A percentile compares a stretch with the other conserved stretches of the same genome.
Conservation (phyloP, 192 early-diverging fungal genomes). For the Coemansia brasiliensis region DNA sequence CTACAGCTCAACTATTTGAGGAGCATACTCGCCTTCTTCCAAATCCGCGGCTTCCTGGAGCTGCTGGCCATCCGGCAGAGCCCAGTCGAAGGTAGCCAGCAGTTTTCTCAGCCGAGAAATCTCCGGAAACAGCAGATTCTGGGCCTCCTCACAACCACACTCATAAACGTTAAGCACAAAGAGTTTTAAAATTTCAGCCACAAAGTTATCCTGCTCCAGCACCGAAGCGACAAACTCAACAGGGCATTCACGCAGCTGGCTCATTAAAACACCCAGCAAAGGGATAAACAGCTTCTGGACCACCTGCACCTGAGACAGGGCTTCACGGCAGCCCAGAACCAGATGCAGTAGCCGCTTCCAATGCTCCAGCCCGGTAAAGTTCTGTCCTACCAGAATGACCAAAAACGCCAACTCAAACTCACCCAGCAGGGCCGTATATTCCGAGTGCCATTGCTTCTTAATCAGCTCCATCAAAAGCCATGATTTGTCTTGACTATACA, state of each 20-base stretch:
- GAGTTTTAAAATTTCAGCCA: slow-evolving; percentile 34
- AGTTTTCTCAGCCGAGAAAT: slow-evolving; percentile 56
- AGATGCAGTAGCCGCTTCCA: slow-evolving; percentile 82
- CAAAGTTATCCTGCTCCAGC: slow-evolving; percentile 39
- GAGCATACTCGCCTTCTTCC: slow-evolving; percentile 71
- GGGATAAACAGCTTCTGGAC: slow-evolving; percentile 29
- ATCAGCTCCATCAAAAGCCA: slow-evolving; percentile 62
- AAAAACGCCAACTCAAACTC: slow-evolving; percentile 85
- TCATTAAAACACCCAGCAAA: slow-evolving; percentile 51
- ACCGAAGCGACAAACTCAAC: slow-evolving; percentile 34
- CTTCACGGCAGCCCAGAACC: slow-evolving; percentile 64
- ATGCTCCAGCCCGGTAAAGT: slow-evolving; percentile 83
- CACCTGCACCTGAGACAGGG: slow-evolving; percentile 40
- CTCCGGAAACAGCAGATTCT: slow-evolving; percentile 32
- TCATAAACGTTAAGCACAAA: slow-evolving; percentile 45
- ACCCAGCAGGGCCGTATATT: slow-evolving; percentile 59
- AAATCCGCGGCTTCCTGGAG: slow-evolving; percentile 54
- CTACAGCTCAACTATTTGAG: slow-evolving; percentile 61
- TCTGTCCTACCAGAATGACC: slow-evolving; percentile 74
- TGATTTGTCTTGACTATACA: slow-evolving; percentile 86
- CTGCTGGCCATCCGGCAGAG: slow-evolving; percentile 59
- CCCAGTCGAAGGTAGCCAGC: slow-evolving; percentile 65
- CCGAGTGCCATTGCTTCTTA: not conserved
- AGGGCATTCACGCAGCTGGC: slow-evolving; percentile 21
- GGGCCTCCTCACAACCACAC: slow-evolving; percentile 16